Evolutionary conservation across 371 early-diverging fungal genomes (phyloP), one percentile per base, ranked within the genome.

Genomic region (Mortierella sp.): DNA sequence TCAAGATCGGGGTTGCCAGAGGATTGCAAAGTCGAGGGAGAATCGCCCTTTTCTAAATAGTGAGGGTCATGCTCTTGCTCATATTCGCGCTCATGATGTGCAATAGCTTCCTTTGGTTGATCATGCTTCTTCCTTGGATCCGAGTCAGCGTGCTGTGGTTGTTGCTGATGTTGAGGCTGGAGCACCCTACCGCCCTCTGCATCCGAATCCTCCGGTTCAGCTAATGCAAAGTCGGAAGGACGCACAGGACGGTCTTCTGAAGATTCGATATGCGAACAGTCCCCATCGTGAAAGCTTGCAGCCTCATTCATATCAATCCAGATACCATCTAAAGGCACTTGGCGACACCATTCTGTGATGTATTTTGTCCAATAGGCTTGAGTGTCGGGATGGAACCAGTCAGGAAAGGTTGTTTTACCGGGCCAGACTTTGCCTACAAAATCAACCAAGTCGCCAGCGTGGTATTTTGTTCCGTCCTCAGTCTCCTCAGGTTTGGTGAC

Each of bases 271-370:
- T 67, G 73, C 12, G 74, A 73, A 26, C 63, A 66, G 32, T 73
- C 74, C 26, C 74, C 74, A 42, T 67, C 64, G 23, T 73, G 74
- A 34, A 73, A 73, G 35, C 74, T 73, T 15, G 74, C 74, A 12
- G 57, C 47, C 45, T 73, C 92, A 66, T 91, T 92, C 91, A 91
- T 90, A 75, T 91, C 92, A 60, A 90, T 90, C 93, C 92, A 92
- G 3, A 90, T 62, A 67, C 93, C 93, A 70, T 90, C 86, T 45
- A 89, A 34, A 4, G 72, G 71, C 28, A 88, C 82, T 29, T 86
- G 71, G 6, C 76, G 68, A 34, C 82, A 72, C 77, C 84, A 91
- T 29, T 68, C 73, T 15, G 42, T 32, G 34, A 88, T 76, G 70
- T 86, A 76, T 61, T 89, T 86, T 61, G 79, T 68, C 85, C 89